Evolutionary conservation across 768 basidiomycete genomes (phyloP).

Genomic region (Sarcomyxa edulis): DNA sequence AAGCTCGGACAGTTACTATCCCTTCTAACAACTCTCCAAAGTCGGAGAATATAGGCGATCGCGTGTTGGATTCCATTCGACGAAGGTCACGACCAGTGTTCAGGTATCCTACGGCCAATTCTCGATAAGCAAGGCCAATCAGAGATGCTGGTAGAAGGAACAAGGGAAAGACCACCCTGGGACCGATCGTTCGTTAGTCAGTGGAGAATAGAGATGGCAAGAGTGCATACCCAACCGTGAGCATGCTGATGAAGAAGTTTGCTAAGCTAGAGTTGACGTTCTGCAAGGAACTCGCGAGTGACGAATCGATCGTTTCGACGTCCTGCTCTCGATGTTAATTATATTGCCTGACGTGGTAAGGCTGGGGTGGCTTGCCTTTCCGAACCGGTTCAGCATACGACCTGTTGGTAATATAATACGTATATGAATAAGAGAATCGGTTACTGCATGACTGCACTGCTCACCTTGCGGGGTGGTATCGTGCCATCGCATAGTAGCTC

Average conservation of each 20-base stretch:
- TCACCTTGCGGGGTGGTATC: constrained; percentile 76
- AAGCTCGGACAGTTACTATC: constrained; percentile 83
- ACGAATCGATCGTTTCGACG: constrained; percentile 81
- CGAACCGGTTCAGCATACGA: constrained; percentile 84
- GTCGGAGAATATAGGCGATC: constrained; percentile 80
- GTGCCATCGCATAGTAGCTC: no score
- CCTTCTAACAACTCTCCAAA: constrained; percentile 85
- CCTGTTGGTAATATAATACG: constrained; percentile 30
- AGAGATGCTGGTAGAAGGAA: constrained; percentile 76
- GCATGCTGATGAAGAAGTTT: constrained; percentile 67
- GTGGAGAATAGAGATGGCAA: constrained; percentile 1
- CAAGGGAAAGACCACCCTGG: constrained; percentile 67
- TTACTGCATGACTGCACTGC: no score
- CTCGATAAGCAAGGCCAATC: constrained; percentile 70
- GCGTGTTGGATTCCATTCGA: constrained; percentile 86
- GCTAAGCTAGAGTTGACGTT: constrained; percentile 77
- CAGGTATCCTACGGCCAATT: constrained; percentile 66
- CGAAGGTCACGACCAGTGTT: constrained; percentile 81
- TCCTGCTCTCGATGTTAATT: no score
- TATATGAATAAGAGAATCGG: not conserved
- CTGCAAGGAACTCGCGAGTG: constrained; percentile 62
- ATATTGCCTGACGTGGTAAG: constrained; percentile 6
- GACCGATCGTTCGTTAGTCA: not conserved
- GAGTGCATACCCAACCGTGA: constrained; percentile 58
- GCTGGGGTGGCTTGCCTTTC: constrained; percentile 37